Percentiles rank a stretch among this genome's conserved stretches.
These are phyloP conservation scores for Candida loeiensis DNA, from an alignment of 805 yeast genomes.

Conservation along the genomic window DNA sequence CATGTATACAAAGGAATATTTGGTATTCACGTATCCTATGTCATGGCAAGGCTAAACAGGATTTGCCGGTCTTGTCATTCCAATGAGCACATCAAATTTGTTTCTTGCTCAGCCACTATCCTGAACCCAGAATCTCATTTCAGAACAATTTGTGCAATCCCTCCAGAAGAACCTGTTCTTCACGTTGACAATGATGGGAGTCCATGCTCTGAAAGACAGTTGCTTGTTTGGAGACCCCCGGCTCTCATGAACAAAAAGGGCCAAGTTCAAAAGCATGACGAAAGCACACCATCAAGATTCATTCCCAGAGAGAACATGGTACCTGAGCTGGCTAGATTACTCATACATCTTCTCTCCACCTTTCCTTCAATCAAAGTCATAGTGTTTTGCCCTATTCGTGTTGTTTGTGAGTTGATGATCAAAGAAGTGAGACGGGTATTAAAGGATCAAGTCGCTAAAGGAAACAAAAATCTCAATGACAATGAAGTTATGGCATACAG, in stretches of 20 bases:
- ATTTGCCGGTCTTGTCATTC: conserved; percentile 45
- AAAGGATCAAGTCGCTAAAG: conserved; percentile 21
- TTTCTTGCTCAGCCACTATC: conserved; percentile 94
- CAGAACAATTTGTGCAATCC: conserved; percentile 67
- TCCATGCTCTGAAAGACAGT: conserved; percentile 72
- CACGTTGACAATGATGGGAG: conserved; percentile 82
- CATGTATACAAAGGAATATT: conserved; percentile 88
- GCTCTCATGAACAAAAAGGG: conserved; percentile 54
- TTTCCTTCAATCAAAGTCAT: conserved; percentile 66
- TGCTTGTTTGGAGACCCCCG: conserved; percentile 87
- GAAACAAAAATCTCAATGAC: conserved; percentile 40
- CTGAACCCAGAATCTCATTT: conserved; percentile 71
- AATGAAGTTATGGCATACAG: conserved; percentile 86
- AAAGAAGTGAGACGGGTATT: conserved; percentile 60
- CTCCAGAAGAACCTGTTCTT: conserved; percentile 38
- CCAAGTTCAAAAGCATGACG: conserved; percentile 1
- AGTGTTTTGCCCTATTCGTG: conserved; percentile 84
- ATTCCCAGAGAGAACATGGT: conserved; percentile 63
- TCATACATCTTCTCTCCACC: conserved; percentile 60
- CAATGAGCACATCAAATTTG: conserved; percentile 55
- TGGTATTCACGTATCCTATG: conserved; percentile 87
- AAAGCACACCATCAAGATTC: conserved; percentile 9
- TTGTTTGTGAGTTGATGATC: conserved; percentile 83
- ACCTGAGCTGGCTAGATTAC: conserved; percentile 68
- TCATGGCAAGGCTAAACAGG: conserved; percentile 76